Evolutionary conservation across 805 yeast species (phyloP).

Genomic region (Yueomyces sinensis): DNA sequence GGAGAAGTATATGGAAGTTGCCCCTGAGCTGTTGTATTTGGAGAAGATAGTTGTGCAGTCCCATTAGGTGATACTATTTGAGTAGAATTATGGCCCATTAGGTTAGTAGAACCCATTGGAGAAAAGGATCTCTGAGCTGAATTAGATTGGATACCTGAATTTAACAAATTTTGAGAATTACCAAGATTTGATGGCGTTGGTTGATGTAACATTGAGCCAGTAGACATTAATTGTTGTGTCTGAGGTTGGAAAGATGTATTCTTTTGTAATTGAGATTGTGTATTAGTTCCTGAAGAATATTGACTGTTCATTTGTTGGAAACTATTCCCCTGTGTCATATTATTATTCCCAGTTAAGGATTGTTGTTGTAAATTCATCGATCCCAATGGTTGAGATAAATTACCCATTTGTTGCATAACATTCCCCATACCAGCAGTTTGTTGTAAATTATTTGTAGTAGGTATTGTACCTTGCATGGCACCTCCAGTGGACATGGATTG

Average conservation of each 20-base stretch:
- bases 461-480: neutral
- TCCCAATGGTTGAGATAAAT: neutral
- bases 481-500: neutral
- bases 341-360: neutral
- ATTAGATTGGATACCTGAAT: neutral
- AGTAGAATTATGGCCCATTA: neutral
- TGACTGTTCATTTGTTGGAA: neutral
- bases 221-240: neutral
- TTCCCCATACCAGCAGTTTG: neutral
- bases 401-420: neutral
- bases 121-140: neutral
- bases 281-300: no score
- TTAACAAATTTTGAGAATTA: neutral
- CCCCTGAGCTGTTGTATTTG: neutral
- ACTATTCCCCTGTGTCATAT: neutral
- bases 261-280: neutral
- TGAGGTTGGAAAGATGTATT: neutral
- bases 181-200: neutral
- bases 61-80: neutral
- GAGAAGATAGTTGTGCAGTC: neutral
- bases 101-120: neutral
- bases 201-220: neutral
- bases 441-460: neutral
- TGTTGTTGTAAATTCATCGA: neutral
- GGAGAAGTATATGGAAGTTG: constrained; percentile 6